Conservation (phyloP, 2,329 filamentous ascomycete species). For the Teratosphaeria pseudoeucalypti region DNA sequence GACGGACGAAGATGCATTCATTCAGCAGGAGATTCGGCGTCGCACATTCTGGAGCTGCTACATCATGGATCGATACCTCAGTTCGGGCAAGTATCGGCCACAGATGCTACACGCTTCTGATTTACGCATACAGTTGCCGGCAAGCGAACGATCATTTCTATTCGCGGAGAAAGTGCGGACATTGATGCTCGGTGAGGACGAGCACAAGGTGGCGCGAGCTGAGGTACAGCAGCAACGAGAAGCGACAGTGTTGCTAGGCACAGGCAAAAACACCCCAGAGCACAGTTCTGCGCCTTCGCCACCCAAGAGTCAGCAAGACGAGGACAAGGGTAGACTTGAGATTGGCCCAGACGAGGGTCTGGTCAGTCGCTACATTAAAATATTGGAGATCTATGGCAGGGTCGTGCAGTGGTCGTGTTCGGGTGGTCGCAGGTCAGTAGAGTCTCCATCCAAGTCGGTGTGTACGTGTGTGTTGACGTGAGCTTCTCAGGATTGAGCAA, state of each 20-base stretch:
- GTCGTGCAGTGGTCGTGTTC: conserved; percentile 49
- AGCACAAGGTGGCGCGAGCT: conserved; percentile 27
- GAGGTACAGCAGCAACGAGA: conserved; percentile 35
- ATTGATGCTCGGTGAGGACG: conserved; percentile 36
- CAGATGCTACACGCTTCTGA: conserved; percentile 50
- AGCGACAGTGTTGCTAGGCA: conserved; percentile 32
- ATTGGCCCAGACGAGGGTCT: conserved; percentile 39
- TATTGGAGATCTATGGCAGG: conserved; percentile 46
- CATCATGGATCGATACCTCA: conserved; percentile 59
- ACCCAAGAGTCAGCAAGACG: conserved; percentile 16
- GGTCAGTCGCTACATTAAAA: conserved; percentile 42
- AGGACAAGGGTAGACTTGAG: conserved; percentile 42
- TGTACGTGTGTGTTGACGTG: not conserved
- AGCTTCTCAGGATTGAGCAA: conserved; percentile 32
- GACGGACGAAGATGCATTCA: conserved; percentile 32
- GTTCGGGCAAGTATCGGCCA: conserved; percentile 52
- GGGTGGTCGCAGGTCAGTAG: conserved; percentile 42
- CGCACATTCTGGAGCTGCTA: conserved; percentile 68
- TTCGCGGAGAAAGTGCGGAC: conserved; percentile 50
- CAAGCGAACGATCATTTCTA: conserved; percentile 55
- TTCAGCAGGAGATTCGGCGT: conserved; percentile 53
- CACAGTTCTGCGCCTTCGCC: conserved; percentile 9
- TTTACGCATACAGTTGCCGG: conserved; percentile 56
- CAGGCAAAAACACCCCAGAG: conserved; percentile 10
- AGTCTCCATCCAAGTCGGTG: not conserved